phyloP scores from a whole-genome alignment of 2,329 filamentous ascomycete genomes.

The Aspergillus ruber region DNA sequence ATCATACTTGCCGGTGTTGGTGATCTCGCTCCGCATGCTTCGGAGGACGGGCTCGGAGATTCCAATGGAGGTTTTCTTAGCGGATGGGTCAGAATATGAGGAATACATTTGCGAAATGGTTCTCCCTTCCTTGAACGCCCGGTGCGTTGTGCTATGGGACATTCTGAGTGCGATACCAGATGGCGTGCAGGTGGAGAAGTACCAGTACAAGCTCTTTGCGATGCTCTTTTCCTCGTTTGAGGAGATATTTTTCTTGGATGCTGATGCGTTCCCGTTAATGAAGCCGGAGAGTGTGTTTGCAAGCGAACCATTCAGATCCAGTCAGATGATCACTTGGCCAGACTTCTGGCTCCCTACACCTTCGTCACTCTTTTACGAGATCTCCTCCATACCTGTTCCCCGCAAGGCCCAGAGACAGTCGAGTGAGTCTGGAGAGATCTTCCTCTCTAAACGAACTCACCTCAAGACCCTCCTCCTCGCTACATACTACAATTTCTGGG shows the following conservation, averaged over 20 bases:
- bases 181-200: slow-evolving; percentile 32
- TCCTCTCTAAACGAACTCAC: slow-evolving; percentile 41
- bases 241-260: slow-evolving; percentile 45
- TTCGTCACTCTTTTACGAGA: slow-evolving; percentile 33
- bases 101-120: slow-evolving; percentile 37
- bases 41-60: slow-evolving; percentile 37
- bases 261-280: slow-evolving; percentile 41
- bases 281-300: slow-evolving; percentile 39
- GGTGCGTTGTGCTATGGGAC: slow-evolving; percentile 40
- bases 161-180: slow-evolving; percentile 29
- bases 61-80: slow-evolving; percentile 43
- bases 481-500: slow-evolving; percentile 46
- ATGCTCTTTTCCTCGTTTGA: slow-evolving; percentile 47
- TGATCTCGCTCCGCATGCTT: slow-evolving; percentile 42
- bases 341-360: slow-evolving; percentile 41
- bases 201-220: slow-evolving; percentile 45
- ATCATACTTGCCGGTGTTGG: slow-evolving; percentile 37
- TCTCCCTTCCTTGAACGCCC: slow-evolving; percentile 38
- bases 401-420: slow-evolving; percentile 21
- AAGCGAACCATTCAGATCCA: slow-evolving; percentile 35
- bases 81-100: slow-evolving; percentile 37
- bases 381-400: slow-evolving; percentile 25
- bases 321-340: slow-evolving; percentile 42
- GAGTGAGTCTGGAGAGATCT: slow-evolving; percentile 41
- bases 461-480: slow-evolving; percentile 39